Evolutionary conservation across 805 yeast genomes (phyloP).

Genomic region (Candida schatavii): DNA sequence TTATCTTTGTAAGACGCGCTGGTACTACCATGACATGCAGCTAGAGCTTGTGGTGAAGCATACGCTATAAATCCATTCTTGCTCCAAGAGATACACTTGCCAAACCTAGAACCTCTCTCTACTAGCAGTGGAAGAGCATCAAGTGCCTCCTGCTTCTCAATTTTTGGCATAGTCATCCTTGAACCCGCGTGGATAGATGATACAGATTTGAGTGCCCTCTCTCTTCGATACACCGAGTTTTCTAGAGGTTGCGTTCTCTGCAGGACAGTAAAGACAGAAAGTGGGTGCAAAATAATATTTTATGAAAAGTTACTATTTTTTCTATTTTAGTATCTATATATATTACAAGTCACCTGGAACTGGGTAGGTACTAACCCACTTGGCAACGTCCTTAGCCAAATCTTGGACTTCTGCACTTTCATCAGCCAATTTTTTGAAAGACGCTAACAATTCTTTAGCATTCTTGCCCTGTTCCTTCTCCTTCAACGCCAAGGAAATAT

Average conservation of each 20-base stretch:
- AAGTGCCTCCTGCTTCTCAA: no score
- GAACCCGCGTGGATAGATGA: no score
- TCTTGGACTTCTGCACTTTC: constrained; percentile 58
- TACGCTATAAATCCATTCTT: constrained; percentile 82
- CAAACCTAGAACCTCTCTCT: neutral
- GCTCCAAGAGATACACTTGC: constrained; percentile 63
- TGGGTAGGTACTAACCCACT: constrained; percentile 74
- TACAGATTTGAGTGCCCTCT: no score
- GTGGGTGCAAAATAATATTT: no score
- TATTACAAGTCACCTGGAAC: constrained; percentile 73
- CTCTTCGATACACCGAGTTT: no score
- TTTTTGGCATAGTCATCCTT: no score
- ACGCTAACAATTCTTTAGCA: constrained; percentile 58
- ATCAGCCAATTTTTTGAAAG: constrained; percentile 69
- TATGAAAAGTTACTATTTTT: neutral
- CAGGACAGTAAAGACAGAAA: no score
- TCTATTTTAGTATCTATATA: neutral
- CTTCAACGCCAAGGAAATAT: constrained; percentile 60
- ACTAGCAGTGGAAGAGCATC: no score
- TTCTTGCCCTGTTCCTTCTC: constrained; percentile 54
- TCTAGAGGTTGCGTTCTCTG: no score
- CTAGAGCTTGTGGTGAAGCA: constrained; percentile 32
- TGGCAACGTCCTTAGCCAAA: constrained; percentile 62
- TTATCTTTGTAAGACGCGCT: constrained; percentile 27
- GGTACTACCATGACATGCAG: neutral